These are phyloP conservation scores for Wickerhamiella bombiphila DNA, from an alignment of 805 yeast species.

Conservation along the genomic window DNA sequence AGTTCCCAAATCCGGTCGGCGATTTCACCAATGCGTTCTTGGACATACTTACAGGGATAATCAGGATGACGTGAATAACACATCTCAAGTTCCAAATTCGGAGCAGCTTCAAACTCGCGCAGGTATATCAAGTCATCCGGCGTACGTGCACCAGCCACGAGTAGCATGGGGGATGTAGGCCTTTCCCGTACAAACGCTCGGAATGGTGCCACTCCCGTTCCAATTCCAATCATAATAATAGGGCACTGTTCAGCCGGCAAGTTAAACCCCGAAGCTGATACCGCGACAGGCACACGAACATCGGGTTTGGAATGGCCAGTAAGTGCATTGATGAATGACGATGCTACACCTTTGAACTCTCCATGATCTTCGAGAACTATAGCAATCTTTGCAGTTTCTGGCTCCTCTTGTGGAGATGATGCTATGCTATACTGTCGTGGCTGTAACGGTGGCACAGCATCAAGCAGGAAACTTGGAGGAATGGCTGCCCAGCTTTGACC, in stretches of 20 bases:
- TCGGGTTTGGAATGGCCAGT: conserved; percentile 1
- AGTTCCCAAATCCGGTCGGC: conserved; percentile 8
- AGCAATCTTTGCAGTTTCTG: conserved; percentile 52
- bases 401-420: conserved; percentile 57
- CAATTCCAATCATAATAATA: conserved; percentile 70
- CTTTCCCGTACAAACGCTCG: conserved; percentile 74
- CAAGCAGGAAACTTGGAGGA: conserved; percentile 59
- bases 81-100: conserved; percentile 1
- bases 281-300: conserved; percentile 56
- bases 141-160: conserved; percentile 14
- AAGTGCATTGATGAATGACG: conserved; percentile 1
- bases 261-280: conserved; percentile 68
- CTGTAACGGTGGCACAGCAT: conserved; percentile 50
- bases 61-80: conserved; percentile 8
- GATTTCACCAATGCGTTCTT: conserved; percentile 1
- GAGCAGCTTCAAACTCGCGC: conserved; percentile 5
- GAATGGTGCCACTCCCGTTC: conserved; percentile 85
- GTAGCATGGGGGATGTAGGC: conserved; percentile 19
- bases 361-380: conserved; percentile 51
- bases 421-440: conserved; percentile 82
- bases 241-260: conserved; percentile 64
- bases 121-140: conserved; percentile 11
- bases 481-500: conserved; percentile 47
- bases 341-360: conserved; percentile 15
- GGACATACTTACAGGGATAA: conserved; percentile 9